Conservation (phyloP, 306 rosid genomes). For the Glycine soja region DNA sequence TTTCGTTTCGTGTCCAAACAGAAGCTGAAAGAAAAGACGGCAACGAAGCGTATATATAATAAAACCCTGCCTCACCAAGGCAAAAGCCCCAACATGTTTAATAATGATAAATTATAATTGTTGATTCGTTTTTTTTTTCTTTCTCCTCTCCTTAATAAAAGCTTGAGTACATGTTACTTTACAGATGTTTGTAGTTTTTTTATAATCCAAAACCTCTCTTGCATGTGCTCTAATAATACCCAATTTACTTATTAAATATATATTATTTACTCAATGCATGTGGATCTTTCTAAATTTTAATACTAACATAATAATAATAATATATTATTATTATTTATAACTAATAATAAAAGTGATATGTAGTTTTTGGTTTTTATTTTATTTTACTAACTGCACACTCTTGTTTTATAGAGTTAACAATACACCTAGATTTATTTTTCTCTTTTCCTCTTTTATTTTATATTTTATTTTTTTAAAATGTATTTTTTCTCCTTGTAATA, state of each 20-base stretch:
- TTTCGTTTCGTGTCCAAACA: not conserved
- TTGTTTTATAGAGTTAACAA: too few relatives aligned
- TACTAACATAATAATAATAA: not conserved
- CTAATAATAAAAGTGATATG: too few relatives aligned
- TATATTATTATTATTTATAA: not conserved
- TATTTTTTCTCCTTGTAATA: too few relatives aligned
- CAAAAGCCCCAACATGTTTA: constrained; percentile 10
- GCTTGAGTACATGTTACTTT: constrained; percentile 26
- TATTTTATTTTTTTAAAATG: too few relatives aligned
- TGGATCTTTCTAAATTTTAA: not conserved
- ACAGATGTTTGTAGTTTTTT: constrained; percentile 3
- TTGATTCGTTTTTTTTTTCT: not conserved
- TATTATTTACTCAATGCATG: too few relatives aligned
- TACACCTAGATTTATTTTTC: too few relatives aligned
- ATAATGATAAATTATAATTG: constrained; percentile 26
- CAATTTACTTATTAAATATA: not conserved
- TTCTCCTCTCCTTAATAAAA: not conserved
- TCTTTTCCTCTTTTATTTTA: too few relatives aligned
- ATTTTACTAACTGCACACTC: too few relatives aligned
- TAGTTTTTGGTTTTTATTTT: too few relatives aligned
- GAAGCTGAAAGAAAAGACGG: not conserved
- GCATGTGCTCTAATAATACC: constrained; percentile 41
- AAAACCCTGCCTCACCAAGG: not conserved
- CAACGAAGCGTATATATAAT: not conserved
- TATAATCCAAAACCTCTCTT: constrained; percentile 8